Evolutionary conservation across 1,284 basidiomycete species (phyloP), one percentile per base, ranked within the genome.

Genomic region (Heterobasidion irregulare): DNA sequence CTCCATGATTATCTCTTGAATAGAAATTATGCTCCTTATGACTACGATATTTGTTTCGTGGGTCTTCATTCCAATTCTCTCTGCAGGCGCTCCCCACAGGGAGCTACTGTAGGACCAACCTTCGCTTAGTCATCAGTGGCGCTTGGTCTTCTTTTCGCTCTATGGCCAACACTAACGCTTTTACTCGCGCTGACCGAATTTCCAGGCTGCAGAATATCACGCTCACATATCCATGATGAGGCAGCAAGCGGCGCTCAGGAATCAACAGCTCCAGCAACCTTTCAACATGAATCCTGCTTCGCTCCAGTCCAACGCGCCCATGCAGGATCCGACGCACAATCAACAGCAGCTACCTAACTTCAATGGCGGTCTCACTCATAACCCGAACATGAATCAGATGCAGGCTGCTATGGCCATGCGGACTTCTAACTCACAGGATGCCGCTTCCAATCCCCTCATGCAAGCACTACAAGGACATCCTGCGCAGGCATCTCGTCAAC

Each of bases 291-390:
- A 8, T 52, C 59, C 10, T 64, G 68, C 50, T 68, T 65, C 33
- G 59, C 65, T 59, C 70, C 68, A 58, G 19, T 26, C 46, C 15
- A 51, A 46, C 6, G 13, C 51, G n/a, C 47, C 47, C 50, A 77
- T 77, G 56, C 73, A 76, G 49, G 75, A 80, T 62, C 64, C 73
- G 34, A 68, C 72, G 53, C 61, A 69, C 54, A 69, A 68, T 56
- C 75, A 74, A 50, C 61, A 74, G 60, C 71, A 79, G 60, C 66
- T 66, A 48, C 57, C 68, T 47, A 72, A 70, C 54, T 80, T 79
- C 61, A 59, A 67, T 44, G 69, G 68, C 57, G 58, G 56, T 62
- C 64, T 60, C 56, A 63, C 65, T 58, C 61, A 61, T 58, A 46
- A 35, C 48, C 33, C 7, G n/a, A 38, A 18, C 33, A 19, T 55